Evolutionary conservation across 805 yeast genomes (phyloP).

Genomic region (Soucietia sequanensis): DNA sequence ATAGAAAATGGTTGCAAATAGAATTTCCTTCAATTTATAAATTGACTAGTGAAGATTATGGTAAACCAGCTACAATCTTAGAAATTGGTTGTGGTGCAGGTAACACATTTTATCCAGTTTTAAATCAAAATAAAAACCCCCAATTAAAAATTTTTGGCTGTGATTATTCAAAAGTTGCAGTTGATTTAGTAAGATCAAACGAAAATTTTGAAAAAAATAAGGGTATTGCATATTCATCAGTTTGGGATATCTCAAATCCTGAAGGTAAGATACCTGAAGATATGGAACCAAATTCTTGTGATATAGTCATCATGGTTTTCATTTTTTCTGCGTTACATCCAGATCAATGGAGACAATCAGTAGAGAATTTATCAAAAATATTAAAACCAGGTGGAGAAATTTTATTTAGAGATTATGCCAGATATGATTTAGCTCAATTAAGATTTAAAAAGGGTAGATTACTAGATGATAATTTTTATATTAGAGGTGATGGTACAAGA

Average conservation of each 20-base stretch:
- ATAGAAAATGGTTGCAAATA: slow-evolving; percentile 91
- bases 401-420: slow-evolving; percentile 89
- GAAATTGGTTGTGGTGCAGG: slow-evolving; percentile 99
- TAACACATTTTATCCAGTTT: slow-evolving; percentile 89
- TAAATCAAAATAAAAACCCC: slow-evolving; percentile 80
- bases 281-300: slow-evolving; percentile 76
- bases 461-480: slow-evolving; percentile 89
- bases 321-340: slow-evolving; percentile 93
- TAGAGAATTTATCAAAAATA: slow-evolving; percentile 63
- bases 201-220: slow-evolving; percentile 52
- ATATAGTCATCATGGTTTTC: slow-evolving; percentile 91
- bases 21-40: slow-evolving; percentile 87
- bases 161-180: slow-evolving; percentile 88
- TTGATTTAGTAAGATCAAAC: slow-evolving; percentile 72
- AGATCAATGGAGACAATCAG: slow-evolving; percentile 83
- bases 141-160: slow-evolving; percentile 74
- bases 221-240: slow-evolving; percentile 71
- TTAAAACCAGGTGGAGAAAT: slow-evolving; percentile 93
- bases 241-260: slow-evolving; percentile 91
- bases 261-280: slow-evolving; percentile 79
- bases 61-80: slow-evolving; percentile 70
- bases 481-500: slow-evolving; percentile 96
- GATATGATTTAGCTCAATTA: slow-evolving; percentile 94
- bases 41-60: slow-evolving; percentile 63
- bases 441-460: slow-evolving; percentile 86